phyloP scores from a whole-genome alignment of 164 flowering plant species.

The Dillenia turbinata region DNA sequence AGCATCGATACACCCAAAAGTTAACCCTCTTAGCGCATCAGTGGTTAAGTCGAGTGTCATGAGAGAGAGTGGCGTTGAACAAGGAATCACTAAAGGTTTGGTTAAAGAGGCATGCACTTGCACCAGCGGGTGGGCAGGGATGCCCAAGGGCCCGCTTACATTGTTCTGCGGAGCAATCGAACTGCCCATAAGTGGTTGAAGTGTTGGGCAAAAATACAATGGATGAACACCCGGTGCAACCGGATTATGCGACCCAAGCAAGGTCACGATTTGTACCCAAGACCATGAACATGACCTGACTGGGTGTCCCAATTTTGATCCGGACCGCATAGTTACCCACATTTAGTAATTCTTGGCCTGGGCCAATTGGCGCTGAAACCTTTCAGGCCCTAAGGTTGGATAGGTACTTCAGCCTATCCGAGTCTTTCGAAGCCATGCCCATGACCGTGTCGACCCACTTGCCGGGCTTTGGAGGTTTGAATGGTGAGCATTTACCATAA shows the following conservation, averaged over 20 bases:
- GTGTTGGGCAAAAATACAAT: slow-evolving; percentile 40
- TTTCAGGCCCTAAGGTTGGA: slow-evolving; percentile 39
- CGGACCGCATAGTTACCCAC: slow-evolving; percentile 71
- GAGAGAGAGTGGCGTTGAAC: slow-evolving; percentile 55
- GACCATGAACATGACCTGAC: slow-evolving; percentile 85
- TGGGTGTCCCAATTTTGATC: slow-evolving; percentile 76
- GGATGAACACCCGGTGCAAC: slow-evolving; percentile 67
- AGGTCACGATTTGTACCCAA: slow-evolving; percentile 77
- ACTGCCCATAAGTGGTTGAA: slow-evolving; percentile 46
- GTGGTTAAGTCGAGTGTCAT: slow-evolving; percentile 44
- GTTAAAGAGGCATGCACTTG: slow-evolving; percentile 59
- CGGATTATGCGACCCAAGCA: slow-evolving; percentile 77
- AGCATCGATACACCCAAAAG: slow-evolving; percentile 70
- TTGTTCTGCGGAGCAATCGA: slow-evolving; percentile 54
- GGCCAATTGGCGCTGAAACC: slow-evolving; percentile 53
- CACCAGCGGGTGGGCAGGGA: slow-evolving; percentile 47
- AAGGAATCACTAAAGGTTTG: slow-evolving; percentile 79
- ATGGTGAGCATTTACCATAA: slow-evolving; percentile 85
- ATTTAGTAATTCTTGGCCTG: slow-evolving; percentile 65
- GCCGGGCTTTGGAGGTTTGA: slow-evolving; percentile 37
- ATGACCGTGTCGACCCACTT: slow-evolving; percentile 54
- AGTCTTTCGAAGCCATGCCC: slow-evolving; percentile 76
- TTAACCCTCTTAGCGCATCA: slow-evolving; percentile 43
- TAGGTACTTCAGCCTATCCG: slow-evolving; percentile 50
- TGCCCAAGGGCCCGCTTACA: slow-evolving; percentile 62